Conservation (phyloP, 1,139 yeast species). For the Yamadazyma diddensiae region DNA sequence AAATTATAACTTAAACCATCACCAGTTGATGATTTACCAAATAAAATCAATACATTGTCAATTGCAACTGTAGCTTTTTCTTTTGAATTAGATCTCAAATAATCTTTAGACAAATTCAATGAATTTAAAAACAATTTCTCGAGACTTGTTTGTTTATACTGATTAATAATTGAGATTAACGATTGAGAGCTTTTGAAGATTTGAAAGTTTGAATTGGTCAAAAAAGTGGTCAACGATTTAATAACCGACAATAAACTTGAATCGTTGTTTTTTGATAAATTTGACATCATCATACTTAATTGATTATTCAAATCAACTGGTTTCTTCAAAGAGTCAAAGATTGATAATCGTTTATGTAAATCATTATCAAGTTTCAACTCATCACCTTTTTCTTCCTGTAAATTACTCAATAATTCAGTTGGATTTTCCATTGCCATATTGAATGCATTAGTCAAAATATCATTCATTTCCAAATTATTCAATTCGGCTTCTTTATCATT, state of each 20-base stretch:
- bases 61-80: constrained; percentile 12
- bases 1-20: constrained; percentile 12
- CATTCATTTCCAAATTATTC: constrained; percentile 55
- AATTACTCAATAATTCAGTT: constrained; percentile 49
- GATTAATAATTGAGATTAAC: constrained; percentile 15
- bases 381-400: constrained; percentile 44
- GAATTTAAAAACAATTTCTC: constrained; percentile 31
- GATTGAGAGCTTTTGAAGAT: constrained; percentile 17
- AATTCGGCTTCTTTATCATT: constrained; percentile 40
- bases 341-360: constrained; percentile 37
- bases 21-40: constrained; percentile 12
- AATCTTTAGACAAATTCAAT: constrained; percentile 37
- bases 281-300: constrained; percentile 20
- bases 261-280: constrained; percentile 26
- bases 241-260: constrained; percentile 35
- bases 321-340: constrained; percentile 49
- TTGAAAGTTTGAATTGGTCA: constrained; percentile 22
- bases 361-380: constrained; percentile 14
- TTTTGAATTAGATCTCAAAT: constrained; percentile 18
- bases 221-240: constrained; percentile 42
- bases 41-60: constrained; percentile 15
- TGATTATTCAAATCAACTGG: constrained; percentile 24
- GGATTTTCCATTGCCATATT: constrained; percentile 71
- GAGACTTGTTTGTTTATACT: constrained; percentile 24
- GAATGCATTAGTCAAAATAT: constrained; percentile 70